Base-by-base conservation (phyloP, 139 green algal species). In the Microglena sp. region DNA sequence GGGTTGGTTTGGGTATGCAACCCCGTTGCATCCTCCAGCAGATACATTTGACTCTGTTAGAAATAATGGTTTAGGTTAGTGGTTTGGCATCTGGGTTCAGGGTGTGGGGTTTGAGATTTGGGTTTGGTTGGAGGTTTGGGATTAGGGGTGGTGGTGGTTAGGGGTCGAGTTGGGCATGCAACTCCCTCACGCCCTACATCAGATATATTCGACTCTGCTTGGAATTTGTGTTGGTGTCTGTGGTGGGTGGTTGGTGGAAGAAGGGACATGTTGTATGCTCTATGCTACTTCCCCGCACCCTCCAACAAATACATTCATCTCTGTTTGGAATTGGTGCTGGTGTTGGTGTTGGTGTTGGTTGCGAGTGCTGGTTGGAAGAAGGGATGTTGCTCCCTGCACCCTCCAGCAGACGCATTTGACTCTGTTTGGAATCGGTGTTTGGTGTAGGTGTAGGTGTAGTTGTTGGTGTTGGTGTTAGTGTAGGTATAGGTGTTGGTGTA, bases 301-400 rank as follows among this genome's bases (percentile, higher is more conserved):
- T 85, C 78, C 55, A 85, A 64, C 26, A 85, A 64, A 55, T 85
- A 85, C 78, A 85, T 85, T 33, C 78, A 46, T 64, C 68, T 79
- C 57, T 79, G 75, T 33, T 67, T n/a, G 22, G 53, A 7, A n/a
- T 32, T 18, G 18, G 53, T 24, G 53, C 18, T 22, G 24, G 53
- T 24, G 53, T 15, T 22, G 15, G 53, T 24, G 53, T 24, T 11
- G 15, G 18, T 50, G 40, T 18, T n/a, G n/a, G n/a, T n/a, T n/a
- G n/a, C n/a, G n/a, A n/a, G n/a, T n/a, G n/a, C n/a, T n/a, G n/a
- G n/a, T n/a, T n/a, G n/a, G n/a, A n/a, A n/a, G n/a, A n/a, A n/a
- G n/a, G 40, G 15, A 18, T 18, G 40, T 50, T 11, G 11, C 15
- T 50, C 15, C 18, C 53, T 32, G 53, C 15, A 18, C 40, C 40